Percentiles rank a stretch among this genome's conserved stretches.
Evolutionary conservation across 768 basidiomycete genomes (phyloP).

Genomic region (Suillus sp.): DNA sequence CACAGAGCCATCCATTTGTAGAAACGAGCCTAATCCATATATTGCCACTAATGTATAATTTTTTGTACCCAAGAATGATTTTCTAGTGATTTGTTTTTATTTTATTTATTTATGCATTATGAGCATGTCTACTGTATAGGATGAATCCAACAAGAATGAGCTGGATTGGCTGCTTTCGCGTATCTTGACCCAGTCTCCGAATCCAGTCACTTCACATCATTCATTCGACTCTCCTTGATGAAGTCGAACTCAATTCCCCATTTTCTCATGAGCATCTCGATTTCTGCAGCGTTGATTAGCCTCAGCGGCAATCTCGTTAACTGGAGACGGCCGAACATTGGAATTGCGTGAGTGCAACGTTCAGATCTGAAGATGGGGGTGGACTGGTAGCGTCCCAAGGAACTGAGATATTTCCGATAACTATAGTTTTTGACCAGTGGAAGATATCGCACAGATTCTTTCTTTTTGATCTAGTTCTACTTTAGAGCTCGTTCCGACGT

Average conservation of each 20-base stretch:
- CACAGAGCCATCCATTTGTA: too few relatives aligned
- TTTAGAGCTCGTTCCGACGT: constrained; percentile 93
- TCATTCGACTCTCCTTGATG: constrained; percentile 29
- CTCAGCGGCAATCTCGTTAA: constrained; percentile 18
- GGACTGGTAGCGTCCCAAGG: constrained; percentile 9
- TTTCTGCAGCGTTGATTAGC: constrained; percentile 11
- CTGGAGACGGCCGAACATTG: constrained; percentile 27
- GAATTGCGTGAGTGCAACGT: constrained; percentile 24
- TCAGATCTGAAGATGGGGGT: constrained; percentile 17
- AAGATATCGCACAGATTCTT: constrained; percentile 93
- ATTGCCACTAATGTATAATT: too few relatives aligned
- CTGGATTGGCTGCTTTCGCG: background rate
- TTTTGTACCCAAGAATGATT: too few relatives aligned
- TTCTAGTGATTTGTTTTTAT: too few relatives aligned
- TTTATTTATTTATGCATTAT: too few relatives aligned
- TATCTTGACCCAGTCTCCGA: constrained; percentile 23
- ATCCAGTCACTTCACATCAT: constrained; percentile 33
- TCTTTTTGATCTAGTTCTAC: constrained; percentile 89
- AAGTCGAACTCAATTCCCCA: constrained; percentile 28
- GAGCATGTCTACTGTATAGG: too few relatives aligned
- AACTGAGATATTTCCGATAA: background rate
- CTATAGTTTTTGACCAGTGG: constrained; percentile 55
- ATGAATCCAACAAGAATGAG: background rate
- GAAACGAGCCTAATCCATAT: too few relatives aligned
- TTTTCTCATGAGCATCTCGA: constrained; percentile 21